Percentiles rank a stretch among this genome's conserved stretches.
Evolutionary conservation across 768 basidiomycete genomes (phyloP).

Genomic region (Cystobasidium tubakii): DNA sequence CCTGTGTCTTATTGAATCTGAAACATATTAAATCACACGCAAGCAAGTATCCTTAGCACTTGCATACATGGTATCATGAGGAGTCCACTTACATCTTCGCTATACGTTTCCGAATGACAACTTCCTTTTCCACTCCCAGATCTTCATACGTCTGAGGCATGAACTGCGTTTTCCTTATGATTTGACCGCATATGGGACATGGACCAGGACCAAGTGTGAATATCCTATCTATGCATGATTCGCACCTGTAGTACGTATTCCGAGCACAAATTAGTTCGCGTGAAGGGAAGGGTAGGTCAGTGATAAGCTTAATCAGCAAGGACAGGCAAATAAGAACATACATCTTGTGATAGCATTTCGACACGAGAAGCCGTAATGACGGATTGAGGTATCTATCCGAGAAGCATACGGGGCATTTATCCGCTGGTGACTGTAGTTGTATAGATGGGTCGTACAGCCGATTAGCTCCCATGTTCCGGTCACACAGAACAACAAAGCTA

Average conservation of each 20-base stretch:
- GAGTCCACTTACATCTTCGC: slow-evolving; percentile 86
- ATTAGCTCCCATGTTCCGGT: not conserved
- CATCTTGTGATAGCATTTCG: slow-evolving; percentile 96
- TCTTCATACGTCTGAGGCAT: slow-evolving; percentile 92
- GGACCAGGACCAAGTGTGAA: slow-evolving; percentile 94
- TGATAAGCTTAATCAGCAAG: not conserved
- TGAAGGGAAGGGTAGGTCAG: not conserved
- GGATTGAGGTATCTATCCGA: slow-evolving; percentile 93
- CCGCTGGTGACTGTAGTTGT: slow-evolving; percentile 54
- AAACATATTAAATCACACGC: slow-evolving; percentile 10
- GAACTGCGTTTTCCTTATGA: slow-evolving; percentile 87
- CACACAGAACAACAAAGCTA: not conserved
- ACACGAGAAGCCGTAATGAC: slow-evolving; percentile 84
- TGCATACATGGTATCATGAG: too few relatives aligned
- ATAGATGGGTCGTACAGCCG: not conserved
- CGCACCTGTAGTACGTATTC: slow-evolving; percentile 65
- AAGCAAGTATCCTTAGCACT: not conserved
- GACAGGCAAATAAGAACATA: slow-evolving; percentile 46
- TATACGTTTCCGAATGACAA: slow-evolving; percentile 76
- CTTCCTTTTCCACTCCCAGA: slow-evolving; percentile 86
- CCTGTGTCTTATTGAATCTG: slow-evolving; percentile 88
- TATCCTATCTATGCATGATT: slow-evolving; percentile 92
- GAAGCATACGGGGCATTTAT: slow-evolving; percentile 95
- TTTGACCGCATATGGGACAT: slow-evolving; percentile 84
- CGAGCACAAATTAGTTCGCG: too few relatives aligned